Conservation (phyloP, 176 grass and related monocot genomes). For the Thalia dealbata region DNA sequence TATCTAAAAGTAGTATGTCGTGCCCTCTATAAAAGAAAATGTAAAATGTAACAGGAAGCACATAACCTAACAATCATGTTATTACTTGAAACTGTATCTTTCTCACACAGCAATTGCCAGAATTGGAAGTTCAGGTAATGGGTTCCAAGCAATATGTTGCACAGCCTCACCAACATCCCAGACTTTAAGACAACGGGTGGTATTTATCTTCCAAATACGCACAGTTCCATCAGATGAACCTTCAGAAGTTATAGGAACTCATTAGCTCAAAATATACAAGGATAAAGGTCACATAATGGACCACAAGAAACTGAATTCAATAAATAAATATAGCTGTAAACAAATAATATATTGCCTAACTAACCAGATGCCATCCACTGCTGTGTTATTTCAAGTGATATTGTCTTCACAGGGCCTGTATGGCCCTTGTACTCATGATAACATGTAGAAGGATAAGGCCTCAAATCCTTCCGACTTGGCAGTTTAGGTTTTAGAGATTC, state of each 20-base stretch:
- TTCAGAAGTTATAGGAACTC: slow-evolving; percentile 14
- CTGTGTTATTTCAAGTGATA: slow-evolving; percentile 75
- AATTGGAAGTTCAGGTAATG: slow-evolving; percentile 60
- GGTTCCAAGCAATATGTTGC: slow-evolving; percentile 74
- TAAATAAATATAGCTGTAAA: slow-evolving; percentile 17
- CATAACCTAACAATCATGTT: slow-evolving; percentile 17
- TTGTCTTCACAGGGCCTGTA: slow-evolving; percentile 51
- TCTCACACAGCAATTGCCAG: slow-evolving; percentile 75
- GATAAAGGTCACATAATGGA: not conserved
- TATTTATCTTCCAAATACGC: slow-evolving; percentile 94
- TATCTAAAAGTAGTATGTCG: slow-evolving; percentile 71
- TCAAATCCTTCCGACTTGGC: slow-evolving; percentile 93
- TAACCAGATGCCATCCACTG: slow-evolving; percentile 95
- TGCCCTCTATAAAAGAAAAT: slow-evolving; percentile 37
- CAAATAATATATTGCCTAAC: slow-evolving; percentile 6
- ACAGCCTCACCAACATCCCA: slow-evolving; percentile 71
- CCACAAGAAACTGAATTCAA: not conserved
- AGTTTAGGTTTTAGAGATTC: slow-evolving; percentile 87
- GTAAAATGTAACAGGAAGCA: not conserved
- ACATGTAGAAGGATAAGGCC: slow-evolving; percentile 84
- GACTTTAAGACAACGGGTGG: slow-evolving; percentile 63
- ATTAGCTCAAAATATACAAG: not conserved
- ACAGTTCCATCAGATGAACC: slow-evolving; percentile 90
- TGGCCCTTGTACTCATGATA: slow-evolving; percentile 93
- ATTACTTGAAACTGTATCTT: slow-evolving; percentile 8